These are phyloP conservation scores for Coprinopsis cinerea DNA, from an alignment of 768 basidiomycete genomes.

Conservation along the genomic window DNA sequence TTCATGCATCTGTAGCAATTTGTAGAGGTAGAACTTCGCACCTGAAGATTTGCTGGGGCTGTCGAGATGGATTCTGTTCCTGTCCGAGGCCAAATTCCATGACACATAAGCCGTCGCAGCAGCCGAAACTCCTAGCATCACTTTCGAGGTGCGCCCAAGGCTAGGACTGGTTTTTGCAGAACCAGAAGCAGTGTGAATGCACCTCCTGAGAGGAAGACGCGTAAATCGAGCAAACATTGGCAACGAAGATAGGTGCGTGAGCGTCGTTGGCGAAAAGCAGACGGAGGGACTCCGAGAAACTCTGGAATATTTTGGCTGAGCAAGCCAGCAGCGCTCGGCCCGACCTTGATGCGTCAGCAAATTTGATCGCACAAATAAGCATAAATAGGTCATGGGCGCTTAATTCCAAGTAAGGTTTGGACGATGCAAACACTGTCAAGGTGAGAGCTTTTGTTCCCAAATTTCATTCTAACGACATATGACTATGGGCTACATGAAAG, in stretches of 20 bases:
- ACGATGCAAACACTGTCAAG: background rate
- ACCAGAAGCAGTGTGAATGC: slow-evolving; percentile 39
- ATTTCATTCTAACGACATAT: background rate
- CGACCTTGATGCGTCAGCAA: background rate
- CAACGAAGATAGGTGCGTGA: background rate
- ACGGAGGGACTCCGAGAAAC: background rate
- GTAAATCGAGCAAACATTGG: slow-evolving; percentile 51
- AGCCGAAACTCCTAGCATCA: slow-evolving; percentile 38
- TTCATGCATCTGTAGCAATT: slow-evolving; percentile 3
- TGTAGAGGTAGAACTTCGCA: slow-evolving; percentile 1
- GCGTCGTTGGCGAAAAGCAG: background rate
- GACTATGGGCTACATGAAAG: too few species aligned
- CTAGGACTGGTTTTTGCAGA: slow-evolving; percentile 11
- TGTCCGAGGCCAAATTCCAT: slow-evolving; percentile 39
- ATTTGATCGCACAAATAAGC: slow-evolving; percentile 5
- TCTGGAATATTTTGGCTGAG: slow-evolving; percentile 2
- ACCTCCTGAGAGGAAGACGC: slow-evolving; percentile 47
- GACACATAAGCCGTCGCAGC: slow-evolving; percentile 41
- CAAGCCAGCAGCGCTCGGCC: slow-evolving; percentile 1
- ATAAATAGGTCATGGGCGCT: slow-evolving; percentile 1
- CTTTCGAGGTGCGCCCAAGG: slow-evolving; percentile 22
- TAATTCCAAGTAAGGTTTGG: background rate
- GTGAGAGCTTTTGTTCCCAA: background rate
- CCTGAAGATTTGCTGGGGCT: slow-evolving; percentile 20
- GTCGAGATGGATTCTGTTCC: slow-evolving; percentile 43